Conservation (phyloP, 495 filamentous ascomycete species). For the Trichoderma asperelloides region DNA sequence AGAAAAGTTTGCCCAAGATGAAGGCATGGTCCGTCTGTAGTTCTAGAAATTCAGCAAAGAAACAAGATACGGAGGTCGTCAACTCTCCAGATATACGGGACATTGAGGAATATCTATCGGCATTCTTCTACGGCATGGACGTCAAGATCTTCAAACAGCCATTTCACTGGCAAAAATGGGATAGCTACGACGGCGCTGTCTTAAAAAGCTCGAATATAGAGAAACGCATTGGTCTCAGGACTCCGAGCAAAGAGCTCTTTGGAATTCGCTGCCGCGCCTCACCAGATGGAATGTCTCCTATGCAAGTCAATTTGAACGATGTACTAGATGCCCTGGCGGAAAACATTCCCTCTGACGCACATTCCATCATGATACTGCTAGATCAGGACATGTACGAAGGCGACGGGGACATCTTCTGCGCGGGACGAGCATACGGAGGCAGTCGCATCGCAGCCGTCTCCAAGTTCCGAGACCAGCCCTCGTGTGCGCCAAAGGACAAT, state of each 20-base stretch:
- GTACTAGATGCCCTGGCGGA: slow-evolving; percentile 50
- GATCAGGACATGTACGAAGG: slow-evolving; percentile 59
- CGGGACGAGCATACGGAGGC: slow-evolving; percentile 58
- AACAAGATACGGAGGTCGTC: not conserved
- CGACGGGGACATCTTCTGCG: slow-evolving; percentile 58
- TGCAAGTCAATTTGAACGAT: slow-evolving; percentile 55
- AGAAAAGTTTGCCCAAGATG: slow-evolving; percentile 25
- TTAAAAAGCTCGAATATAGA: slow-evolving; percentile 12
- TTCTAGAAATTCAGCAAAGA: not conserved
- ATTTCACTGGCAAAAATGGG: slow-evolving; percentile 41
- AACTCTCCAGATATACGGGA: slow-evolving; percentile 23
- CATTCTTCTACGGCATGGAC: slow-evolving; percentile 52
- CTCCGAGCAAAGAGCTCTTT: slow-evolving; percentile 24
- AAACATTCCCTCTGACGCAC: slow-evolving; percentile 51
- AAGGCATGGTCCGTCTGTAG: slow-evolving; percentile 28
- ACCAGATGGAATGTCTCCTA: slow-evolving; percentile 37
- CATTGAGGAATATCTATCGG: slow-evolving; percentile 42
- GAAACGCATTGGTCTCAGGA: slow-evolving; percentile 34
- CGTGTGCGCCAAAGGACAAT: slow-evolving; percentile 37
- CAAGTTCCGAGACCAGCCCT: slow-evolving; percentile 49
- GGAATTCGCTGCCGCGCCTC: slow-evolving; percentile 47
- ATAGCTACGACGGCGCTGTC: not conserved
- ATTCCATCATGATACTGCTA: slow-evolving; percentile 47
- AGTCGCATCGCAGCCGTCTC: slow-evolving; percentile 53
- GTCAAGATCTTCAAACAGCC: slow-evolving; percentile 35